Conservation (phyloP, 176 grass and related monocot genomes). For the Elaeis guineensis region DNA sequence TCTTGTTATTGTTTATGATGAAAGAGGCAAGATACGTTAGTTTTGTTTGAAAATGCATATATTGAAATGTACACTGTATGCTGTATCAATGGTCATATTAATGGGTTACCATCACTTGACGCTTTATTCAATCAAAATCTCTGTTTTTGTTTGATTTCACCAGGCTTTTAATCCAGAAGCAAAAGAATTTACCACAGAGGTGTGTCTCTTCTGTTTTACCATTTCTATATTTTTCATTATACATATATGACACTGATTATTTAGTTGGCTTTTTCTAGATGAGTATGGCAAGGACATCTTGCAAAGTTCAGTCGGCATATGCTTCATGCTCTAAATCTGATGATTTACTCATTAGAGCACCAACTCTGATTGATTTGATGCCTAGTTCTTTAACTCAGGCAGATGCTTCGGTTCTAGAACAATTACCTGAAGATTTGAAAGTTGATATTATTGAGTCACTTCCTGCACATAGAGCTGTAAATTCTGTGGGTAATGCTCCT, state of each 20-base stretch:
- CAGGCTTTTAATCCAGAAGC: too few species aligned
- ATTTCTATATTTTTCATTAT: constrained; percentile 12
- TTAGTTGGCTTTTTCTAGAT: constrained; percentile 18
- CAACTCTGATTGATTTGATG: constrained; percentile 43
- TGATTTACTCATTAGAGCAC: constrained; percentile 19
- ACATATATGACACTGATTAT: constrained; percentile 11
- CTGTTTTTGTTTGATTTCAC: too few species aligned
- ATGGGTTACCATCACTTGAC: too few species aligned
- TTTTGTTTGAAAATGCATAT: too few species aligned
- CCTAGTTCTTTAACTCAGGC: constrained; percentile 68
- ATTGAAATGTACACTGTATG: too few species aligned
- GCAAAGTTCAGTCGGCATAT: constrained; percentile 28
- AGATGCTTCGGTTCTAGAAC: constrained; percentile 51
- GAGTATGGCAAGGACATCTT: constrained; percentile 14
- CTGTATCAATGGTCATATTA: too few species aligned
- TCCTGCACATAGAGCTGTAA: constrained; percentile 48
- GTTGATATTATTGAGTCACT: constrained; percentile 46
- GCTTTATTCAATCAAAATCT: too few species aligned
- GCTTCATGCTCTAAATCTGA: constrained; percentile 40
- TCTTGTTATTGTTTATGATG: too few species aligned
- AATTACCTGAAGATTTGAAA: constrained; percentile 67
- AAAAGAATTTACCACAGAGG: neutral
- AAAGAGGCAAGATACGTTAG: too few species aligned
- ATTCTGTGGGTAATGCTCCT: constrained; percentile 20
- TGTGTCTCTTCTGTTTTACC: neutral